Evolutionary conservation across 306 rosid species (phyloP), one percentile per base, ranked within the genome.

Genomic region (Echinosophora koreensis): DNA sequence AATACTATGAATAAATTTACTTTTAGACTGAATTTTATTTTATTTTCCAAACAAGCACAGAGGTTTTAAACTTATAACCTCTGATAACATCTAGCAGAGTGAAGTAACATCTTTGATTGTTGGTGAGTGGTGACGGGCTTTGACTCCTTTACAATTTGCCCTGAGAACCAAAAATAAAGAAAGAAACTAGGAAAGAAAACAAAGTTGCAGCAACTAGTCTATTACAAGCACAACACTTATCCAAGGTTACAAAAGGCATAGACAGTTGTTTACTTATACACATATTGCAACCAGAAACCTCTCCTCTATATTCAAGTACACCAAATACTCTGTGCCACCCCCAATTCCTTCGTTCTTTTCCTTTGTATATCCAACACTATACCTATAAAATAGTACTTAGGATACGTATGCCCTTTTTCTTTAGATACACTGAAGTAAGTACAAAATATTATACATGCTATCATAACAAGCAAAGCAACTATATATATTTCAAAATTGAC

Each of bases 401-500:
- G 44, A 44, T 47, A 72, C 22, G 3, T 11, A 62, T 62, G 41
- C 56, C 18, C 35, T 34, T 72, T 34, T 46, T 73, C 44, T 62
- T 46, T 46, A 16, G 49, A 54, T 39, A 69, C 22, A 22, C 22
- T 22, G 22, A 22, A 22, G 22, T 22, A 22, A 22, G 22, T 22
- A 22, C 22, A 22, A 0, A 22, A 22, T 22, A 22, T 22, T 22
- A 22, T 22, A 22, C 22, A 22, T 1, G 1, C 22, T 22, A 22
- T 22, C 1, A 37, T 76, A 47, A 46, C 14, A 81, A 72, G 37
- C 55, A 71, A 2, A 35, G 38, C 38, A 35, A 35, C 38, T 35
- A 5, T 3, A 5, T 57, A 63, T 35, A 42, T 55, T 49, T 67
- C 84, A 85, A 89, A 87, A 85, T 58, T 83, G 81, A 38, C 34